phyloP scores from a whole-genome alignment of 495 filamentous ascomycete species.

The Penicillium odoratum region DNA sequence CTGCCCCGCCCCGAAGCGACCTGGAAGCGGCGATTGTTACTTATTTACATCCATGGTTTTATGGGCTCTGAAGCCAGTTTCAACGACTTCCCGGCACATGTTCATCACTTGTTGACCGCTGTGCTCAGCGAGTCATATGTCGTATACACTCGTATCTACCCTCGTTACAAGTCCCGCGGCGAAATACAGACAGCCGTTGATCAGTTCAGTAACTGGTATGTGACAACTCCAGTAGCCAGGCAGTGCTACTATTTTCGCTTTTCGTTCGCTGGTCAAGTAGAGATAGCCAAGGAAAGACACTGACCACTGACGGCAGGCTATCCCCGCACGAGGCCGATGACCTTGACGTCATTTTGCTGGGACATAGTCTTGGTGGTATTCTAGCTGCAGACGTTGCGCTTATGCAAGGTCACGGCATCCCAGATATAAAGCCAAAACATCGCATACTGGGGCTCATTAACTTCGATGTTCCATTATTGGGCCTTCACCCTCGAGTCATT shows the following conservation, averaged over 20 bases:
- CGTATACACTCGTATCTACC: slow-evolving; percentile 90
- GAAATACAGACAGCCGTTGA: slow-evolving; percentile 71
- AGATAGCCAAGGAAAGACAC: neutral
- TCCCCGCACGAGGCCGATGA: slow-evolving; percentile 70
- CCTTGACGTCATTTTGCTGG: slow-evolving; percentile 81
- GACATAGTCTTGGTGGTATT: slow-evolving; percentile 90
- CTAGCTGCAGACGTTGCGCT: slow-evolving; percentile 78
- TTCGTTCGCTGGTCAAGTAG: too few species aligned
- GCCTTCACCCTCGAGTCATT: slow-evolving; percentile 86
- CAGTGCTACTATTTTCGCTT: too few species aligned
- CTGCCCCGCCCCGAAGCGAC: neutral
- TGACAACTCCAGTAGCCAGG: neutral
- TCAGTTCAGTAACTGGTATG: slow-evolving; percentile 78
- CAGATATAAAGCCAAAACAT: slow-evolving; percentile 45
- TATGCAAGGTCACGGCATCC: slow-evolving; percentile 34
- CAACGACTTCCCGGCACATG: slow-evolving; percentile 80
- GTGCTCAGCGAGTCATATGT: slow-evolving; percentile 69
- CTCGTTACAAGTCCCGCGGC: slow-evolving; percentile 81
- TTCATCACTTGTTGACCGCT: slow-evolving; percentile 74
- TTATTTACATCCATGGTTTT: slow-evolving; percentile 92
- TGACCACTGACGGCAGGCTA: slow-evolving; percentile 49
- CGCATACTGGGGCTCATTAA: slow-evolving; percentile 79
- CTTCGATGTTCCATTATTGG: slow-evolving; percentile 84
- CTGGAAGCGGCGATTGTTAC: slow-evolving; percentile 59
- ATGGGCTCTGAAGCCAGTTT: slow-evolving; percentile 93